Evolutionary conservation across 352 stramenopile species (phyloP).

Genomic region (Phytophthora hybrid): DNA sequence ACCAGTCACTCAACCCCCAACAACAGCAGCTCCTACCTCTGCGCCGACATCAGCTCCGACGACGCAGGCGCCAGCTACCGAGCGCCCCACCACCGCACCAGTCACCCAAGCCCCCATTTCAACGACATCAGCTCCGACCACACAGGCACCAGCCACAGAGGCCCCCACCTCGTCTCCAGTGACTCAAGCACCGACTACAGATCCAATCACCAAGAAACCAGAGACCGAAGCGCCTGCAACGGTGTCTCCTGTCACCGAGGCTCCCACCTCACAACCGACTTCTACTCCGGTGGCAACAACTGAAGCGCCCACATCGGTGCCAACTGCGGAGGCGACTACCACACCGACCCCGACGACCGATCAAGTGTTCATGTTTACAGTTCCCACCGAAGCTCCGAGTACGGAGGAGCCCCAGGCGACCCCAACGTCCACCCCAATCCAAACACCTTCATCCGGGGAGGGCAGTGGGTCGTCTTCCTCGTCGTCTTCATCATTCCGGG

Average conservation of each 20-base stretch:
- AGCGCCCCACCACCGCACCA: neutral
- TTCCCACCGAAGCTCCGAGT: slow-evolving; percentile 5
- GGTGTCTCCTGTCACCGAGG: neutral
- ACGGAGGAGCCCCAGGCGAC: neutral
- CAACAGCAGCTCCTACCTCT: slow-evolving; percentile 6
- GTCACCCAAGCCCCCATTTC: too few relatives aligned
- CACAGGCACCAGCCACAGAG: too few relatives aligned
- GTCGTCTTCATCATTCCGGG: slow-evolving; percentile 12
- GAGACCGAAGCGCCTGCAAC: slow-evolving; percentile 1
- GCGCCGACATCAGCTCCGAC: neutral
- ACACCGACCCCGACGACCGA: slow-evolving; percentile 6
- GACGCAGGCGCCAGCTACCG: neutral
- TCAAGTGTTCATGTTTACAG: slow-evolving; percentile 17
- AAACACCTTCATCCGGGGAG: slow-evolving; percentile 14
- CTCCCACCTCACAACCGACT: slow-evolving; percentile 2
- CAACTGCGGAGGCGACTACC: slow-evolving; percentile 6
- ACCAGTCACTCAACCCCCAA: slow-evolving; percentile 31
- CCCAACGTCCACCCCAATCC: slow-evolving; percentile 5
- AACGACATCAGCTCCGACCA: too few relatives aligned
- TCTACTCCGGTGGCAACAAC: slow-evolving; percentile 14
- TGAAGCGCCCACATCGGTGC: slow-evolving; percentile 9
- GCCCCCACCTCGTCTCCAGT: too few relatives aligned
- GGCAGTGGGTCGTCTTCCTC: slow-evolving; percentile 17
- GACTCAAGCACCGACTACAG: too few relatives aligned
- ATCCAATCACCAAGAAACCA: neutral